A percentile compares a stretch with the other conserved stretches of the same genome.
These are phyloP conservation scores for Aureobasidium zeae DNA, from an alignment of 2,329 filamentous ascomycete genomes.

Conservation along the genomic window DNA sequence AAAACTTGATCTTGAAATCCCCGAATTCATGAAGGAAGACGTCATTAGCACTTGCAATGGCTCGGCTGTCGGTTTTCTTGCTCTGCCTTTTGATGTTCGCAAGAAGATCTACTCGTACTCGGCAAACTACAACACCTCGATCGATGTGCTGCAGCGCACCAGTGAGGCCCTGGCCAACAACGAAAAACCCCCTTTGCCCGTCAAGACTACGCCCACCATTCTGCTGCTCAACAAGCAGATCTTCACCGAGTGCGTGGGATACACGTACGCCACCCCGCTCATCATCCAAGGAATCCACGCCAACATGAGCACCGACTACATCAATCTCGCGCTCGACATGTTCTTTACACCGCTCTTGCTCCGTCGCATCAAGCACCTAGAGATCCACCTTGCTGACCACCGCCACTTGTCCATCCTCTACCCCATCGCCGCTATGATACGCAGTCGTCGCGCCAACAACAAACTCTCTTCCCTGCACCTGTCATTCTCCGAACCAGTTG, in stretches of 20 bases:
- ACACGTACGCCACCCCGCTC: slow-evolving; percentile 26
- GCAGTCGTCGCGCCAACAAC: slow-evolving; percentile 12
- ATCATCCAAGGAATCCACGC: slow-evolving; percentile 20
- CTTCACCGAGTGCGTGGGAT: slow-evolving; percentile 23
- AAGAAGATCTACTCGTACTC: slow-evolving; percentile 24
- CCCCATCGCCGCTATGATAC: slow-evolving; percentile 3
- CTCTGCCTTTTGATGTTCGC: slow-evolving; percentile 24
- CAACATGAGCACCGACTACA: slow-evolving; percentile 16
- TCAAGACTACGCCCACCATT: slow-evolving; percentile 25
- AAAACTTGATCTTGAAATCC: slow-evolving; percentile 20
- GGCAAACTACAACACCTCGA: slow-evolving; percentile 20
- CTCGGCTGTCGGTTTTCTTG: slow-evolving; percentile 18
- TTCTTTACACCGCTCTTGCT: slow-evolving; percentile 22
- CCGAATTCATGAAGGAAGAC: slow-evolving; percentile 18
- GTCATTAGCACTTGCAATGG: slow-evolving; percentile 22
- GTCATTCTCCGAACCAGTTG: slow-evolving; percentile 19
- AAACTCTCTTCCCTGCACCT: slow-evolving; percentile 20
- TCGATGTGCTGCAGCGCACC: background rate
- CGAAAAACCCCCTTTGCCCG: background rate
- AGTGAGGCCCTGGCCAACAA: slow-evolving; percentile 7
- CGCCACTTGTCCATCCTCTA: slow-evolving; percentile 20
- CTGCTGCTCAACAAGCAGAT: slow-evolving; percentile 30
- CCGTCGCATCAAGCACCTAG: slow-evolving; percentile 20
- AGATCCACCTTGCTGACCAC: slow-evolving; percentile 23
- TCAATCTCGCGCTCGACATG: slow-evolving; percentile 16